Percentiles rank a stretch among this genome's conserved stretches.
These are phyloP conservation scores for Purshia tridentata DNA, from an alignment of 306 rosid species.

Conservation along the genomic window DNA sequence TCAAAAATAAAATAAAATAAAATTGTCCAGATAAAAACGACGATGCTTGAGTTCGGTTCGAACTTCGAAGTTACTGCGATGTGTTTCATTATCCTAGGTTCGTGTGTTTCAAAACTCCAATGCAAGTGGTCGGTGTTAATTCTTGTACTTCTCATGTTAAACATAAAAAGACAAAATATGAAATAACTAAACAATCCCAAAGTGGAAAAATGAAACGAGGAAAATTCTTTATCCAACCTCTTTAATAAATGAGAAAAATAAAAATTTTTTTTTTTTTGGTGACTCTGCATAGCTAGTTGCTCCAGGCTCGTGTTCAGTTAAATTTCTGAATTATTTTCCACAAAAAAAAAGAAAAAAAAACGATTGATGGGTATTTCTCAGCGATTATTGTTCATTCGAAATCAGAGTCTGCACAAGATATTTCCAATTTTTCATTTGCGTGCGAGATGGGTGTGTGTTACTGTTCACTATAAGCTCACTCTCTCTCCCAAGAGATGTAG, in stretches of 20 bases:
- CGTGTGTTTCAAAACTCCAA: neutral
- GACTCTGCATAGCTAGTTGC: slow-evolving; percentile 8
- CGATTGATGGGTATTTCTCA: slow-evolving; percentile 32
- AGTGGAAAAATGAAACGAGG: neutral
- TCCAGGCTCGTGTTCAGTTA: neutral
- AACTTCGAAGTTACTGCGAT: neutral
- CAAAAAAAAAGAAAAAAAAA: neutral
- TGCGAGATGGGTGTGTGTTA: neutral
- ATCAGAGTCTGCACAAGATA: slow-evolving; percentile 35
- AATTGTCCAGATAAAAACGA: too few relatives aligned
- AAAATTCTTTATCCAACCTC: neutral
- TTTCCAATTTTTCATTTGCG: slow-evolving; percentile 21
- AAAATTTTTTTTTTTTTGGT: neutral
- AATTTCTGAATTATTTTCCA: neutral
- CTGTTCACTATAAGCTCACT: slow-evolving; percentile 8
- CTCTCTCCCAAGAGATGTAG: neutral
- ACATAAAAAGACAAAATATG: neutral
- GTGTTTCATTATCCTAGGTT: neutral
- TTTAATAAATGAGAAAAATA: neutral
- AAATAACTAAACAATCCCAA: neutral
- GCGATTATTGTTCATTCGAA: slow-evolving; percentile 1
- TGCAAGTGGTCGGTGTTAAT: neutral
- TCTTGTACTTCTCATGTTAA: neutral
- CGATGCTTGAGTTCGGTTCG: too few relatives aligned
- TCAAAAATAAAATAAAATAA: too few relatives aligned